Evolutionary conservation across 768 basidiomycete species (phyloP), one percentile per base, ranked within the genome.

Genomic region (Trametes cingulata): DNA sequence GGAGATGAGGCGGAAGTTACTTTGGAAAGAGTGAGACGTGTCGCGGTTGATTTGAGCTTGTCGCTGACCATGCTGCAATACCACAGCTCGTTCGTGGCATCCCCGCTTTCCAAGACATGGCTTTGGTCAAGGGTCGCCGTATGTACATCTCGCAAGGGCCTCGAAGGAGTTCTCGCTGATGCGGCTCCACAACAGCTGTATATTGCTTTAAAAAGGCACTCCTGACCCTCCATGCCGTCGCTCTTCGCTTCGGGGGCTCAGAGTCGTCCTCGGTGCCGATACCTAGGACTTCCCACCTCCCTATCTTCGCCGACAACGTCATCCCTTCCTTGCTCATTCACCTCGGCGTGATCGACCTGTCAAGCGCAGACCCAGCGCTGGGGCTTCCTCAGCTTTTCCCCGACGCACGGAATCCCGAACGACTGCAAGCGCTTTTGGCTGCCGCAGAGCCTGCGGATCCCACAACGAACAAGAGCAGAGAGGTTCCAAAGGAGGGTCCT

Each of bases 161-260:
- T 56, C 45, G 49, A 33, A 35, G n/a, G 29, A 36, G 49, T 29
- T 9, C 1, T n/a, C 15, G 17, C 40, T 54, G 9, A n/a, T 27
- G 0, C 1, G 8, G 6, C 27, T 22, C 9, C 41, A 14, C 25
- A n/a, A 25, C 65, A 93, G 91, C 84, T n/a, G 79, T 93, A 22
- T 95, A 92, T 74, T 85, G 91, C 69, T 92, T 93, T 81, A 94
- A 93, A 74, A 96, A 95, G 69, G 92, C 90, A 2, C 76, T 96
- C 33, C 92, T 93, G 73, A 81, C 95, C 52, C 77, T 93, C 52
- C 84, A 91, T 62, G 86, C 85, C 24, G 74, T 95, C 51, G 74
- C 72, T 24, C 71, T 87, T 43, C 85, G 90, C 45, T 94, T 94
- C 75, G 81, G 82, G 49, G 73, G 81, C 7, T 69, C 76, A 43